Evolutionary conservation across 2,329 filamentous ascomycete genomes (phyloP), one percentile per base, ranked within the genome.

Genomic region (Nothopassalora personata): DNA sequence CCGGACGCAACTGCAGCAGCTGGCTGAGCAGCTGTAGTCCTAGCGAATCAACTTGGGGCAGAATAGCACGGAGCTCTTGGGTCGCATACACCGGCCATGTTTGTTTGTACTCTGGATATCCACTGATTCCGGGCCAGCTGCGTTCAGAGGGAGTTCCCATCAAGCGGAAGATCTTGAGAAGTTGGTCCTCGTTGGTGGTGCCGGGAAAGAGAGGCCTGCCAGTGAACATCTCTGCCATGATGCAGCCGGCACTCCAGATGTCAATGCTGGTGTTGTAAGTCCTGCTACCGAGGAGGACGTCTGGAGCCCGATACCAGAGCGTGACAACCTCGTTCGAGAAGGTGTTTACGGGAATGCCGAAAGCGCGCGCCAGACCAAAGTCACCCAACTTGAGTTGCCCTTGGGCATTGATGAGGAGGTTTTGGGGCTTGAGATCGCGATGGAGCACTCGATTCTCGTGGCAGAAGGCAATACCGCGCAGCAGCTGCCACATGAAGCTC

Each of bases 241-340:
- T 99, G 75, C 94, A 99, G 58, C 94, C 94, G 6, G 94, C 94
- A 6, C 91, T 96, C 94, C 94, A 99, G 73, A 99, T 97, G 71
- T 99, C 94, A 74, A 99, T 97, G 77, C 91, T 96, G n/a, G 94
- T 99, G 77, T 96, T 99, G 79, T 99, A 99, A 23, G 94, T 97
- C 65, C 94, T 82, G 69, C 89, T 94, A 54, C 94, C 94, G 49
- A 99, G 83, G 54, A 99, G 83, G 50, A 99, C 94, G 70, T 99
- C 94, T 0, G 94, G 94, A 0, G 94, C 94, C 47, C 94, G 89
- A 75, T 99, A 99, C 93, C 93, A 97, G 18, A 97, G 81, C 0
- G 94, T 97, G 47, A 97, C 93, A 59, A 97, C 93, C 76, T 97
- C 93, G 74, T 97, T 97, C 54, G 90, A 95, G 77, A 97, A 97